Percentiles rank a stretch among this genome's conserved stretches.
phyloP scores from a whole-genome alignment of 2,329 filamentous ascomycete genomes.

The Talaromyces amestolkiae region DNA sequence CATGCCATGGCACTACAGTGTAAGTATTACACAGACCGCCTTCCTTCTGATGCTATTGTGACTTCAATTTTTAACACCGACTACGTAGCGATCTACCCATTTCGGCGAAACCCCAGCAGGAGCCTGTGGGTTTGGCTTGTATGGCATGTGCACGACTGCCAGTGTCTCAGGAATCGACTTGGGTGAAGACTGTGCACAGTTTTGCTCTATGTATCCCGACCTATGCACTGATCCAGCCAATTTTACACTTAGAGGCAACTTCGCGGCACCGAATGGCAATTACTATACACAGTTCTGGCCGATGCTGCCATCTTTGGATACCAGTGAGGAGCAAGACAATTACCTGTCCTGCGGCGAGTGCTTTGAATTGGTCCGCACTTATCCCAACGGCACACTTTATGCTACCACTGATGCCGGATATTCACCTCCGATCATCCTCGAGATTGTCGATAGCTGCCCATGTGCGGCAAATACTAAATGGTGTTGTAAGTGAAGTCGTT shows the following conservation, averaged over 20 bases:
- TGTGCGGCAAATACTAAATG: constrained; percentile 13
- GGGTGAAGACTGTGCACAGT: constrained; percentile 9
- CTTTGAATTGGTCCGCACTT: constrained; percentile 11
- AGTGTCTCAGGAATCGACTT: constrained; percentile 14
- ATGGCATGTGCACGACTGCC: constrained; percentile 12
- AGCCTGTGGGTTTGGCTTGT: constrained; percentile 14
- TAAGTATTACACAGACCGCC: background rate
- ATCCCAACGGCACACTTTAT: constrained; percentile 10
- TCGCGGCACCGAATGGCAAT: constrained; percentile 9
- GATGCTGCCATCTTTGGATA: constrained; percentile 12
- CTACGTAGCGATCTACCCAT: constrained; percentile 8
- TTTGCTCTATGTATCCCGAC: constrained; percentile 7
- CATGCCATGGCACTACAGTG: constrained; percentile 13
- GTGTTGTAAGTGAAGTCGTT: constrained; percentile 7
- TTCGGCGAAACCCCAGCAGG: constrained; percentile 15
- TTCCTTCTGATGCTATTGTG: background rate
- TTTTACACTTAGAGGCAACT: constrained; percentile 8
- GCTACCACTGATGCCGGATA: constrained; percentile 11
- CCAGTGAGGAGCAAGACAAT: constrained; percentile 12
- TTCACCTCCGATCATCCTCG: constrained; percentile 6
- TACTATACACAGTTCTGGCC: constrained; percentile 15
- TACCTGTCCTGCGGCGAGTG: constrained; percentile 14
- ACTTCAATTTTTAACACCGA: background rate
- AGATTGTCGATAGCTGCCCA: constrained; percentile 13
- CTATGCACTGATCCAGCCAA: constrained; percentile 11